Evolutionary conservation across 352 stramenopile genomes (phyloP), one percentile per base, ranked within the genome.

Genomic region (Thraustochytrium sp.): DNA sequence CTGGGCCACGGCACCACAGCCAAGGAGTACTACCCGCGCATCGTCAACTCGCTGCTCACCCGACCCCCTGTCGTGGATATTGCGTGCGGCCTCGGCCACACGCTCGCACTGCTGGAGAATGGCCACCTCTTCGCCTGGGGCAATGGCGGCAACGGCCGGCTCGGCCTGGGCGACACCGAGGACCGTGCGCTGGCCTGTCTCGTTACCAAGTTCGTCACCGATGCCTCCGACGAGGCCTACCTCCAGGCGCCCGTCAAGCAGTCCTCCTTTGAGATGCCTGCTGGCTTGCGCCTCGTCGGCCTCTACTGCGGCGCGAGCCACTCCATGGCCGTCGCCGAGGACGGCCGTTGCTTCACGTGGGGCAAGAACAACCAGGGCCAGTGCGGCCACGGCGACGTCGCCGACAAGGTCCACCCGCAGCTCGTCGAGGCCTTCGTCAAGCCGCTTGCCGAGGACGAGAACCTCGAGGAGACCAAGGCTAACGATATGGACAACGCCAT

Each of bases 131-230:
- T 46, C 48, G 29, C 78, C n/a, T 87, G 84, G 84, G 84, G 84
- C 1, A 84, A 85, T 63, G 82, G 82, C 31, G 61, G 48, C 42
- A 83, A 87, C 37, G 85, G 85, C 26, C 85, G 82, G 21, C 78
- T 84, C 13, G 85, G 85, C 13, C 54, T 95, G 11, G 91, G 92
- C 0, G 91, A 96, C 82, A 92, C 88, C 0, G 89, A 88, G 8
- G 92, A 96, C 84, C 89, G 84, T 13, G 59, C 73, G 5, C 37
- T 82, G 16, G 74, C 74, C 46, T 73, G 49, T 3, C 42, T 82
- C 8, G 40, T 82, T 11, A 82, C 74, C 53, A 82, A 82, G 56
- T 82, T 82, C 34, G 34, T 82, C 37, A 38, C 51, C n/a, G 74
- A 82, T 37, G 23, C 74, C 11, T 8, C 9, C 56, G 74, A 82